Evolutionary conservation across 768 basidiomycete species (phyloP).

Genomic region (Saitozyma sp.): DNA sequence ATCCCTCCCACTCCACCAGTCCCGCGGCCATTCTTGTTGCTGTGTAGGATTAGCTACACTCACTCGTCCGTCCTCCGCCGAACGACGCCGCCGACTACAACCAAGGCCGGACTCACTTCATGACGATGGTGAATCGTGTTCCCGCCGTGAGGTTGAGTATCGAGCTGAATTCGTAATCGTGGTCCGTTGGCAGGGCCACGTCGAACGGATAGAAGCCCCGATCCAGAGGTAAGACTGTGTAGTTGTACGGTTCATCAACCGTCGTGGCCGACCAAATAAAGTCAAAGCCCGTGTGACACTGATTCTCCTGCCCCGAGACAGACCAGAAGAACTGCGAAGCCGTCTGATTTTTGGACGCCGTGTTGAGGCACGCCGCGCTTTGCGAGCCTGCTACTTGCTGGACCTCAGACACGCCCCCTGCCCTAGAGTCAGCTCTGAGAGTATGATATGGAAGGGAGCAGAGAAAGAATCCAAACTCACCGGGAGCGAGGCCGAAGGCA

Average conservation of each 20-base stretch:
- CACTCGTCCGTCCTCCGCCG: constrained; percentile 5
- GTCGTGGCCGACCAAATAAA: constrained; percentile 26
- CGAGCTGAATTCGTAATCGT: constrained; percentile 27
- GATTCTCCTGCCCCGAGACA: constrained; percentile 22
- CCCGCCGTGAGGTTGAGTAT: constrained; percentile 35
- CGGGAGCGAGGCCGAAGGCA: constrained; percentile 24
- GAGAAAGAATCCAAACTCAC: no score
- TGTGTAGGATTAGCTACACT: constrained; percentile 2
- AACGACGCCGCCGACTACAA: background rate
- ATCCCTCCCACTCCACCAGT: constrained; percentile 36
- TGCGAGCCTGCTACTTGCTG: constrained; percentile 24
- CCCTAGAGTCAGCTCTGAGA: background rate
- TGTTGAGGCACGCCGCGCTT: constrained; percentile 26
- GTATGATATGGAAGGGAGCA: no score
- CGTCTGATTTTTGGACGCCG: constrained; percentile 22
- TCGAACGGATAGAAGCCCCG: constrained; percentile 37
- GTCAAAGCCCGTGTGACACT: constrained; percentile 39
- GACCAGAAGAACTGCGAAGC: constrained; percentile 39
- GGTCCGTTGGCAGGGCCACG: constrained; percentile 20
- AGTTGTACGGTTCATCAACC: constrained; percentile 37
- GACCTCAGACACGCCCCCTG: constrained; percentile 41
- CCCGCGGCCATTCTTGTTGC: constrained; percentile 30
- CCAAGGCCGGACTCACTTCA: constrained; percentile 50
- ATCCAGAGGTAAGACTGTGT: constrained; percentile 37
- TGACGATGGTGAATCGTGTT: constrained; percentile 36